These are phyloP conservation scores for Scedosporium aurantiacum DNA, from an alignment of 2,329 filamentous ascomycete species.

Conservation along the genomic window DNA sequence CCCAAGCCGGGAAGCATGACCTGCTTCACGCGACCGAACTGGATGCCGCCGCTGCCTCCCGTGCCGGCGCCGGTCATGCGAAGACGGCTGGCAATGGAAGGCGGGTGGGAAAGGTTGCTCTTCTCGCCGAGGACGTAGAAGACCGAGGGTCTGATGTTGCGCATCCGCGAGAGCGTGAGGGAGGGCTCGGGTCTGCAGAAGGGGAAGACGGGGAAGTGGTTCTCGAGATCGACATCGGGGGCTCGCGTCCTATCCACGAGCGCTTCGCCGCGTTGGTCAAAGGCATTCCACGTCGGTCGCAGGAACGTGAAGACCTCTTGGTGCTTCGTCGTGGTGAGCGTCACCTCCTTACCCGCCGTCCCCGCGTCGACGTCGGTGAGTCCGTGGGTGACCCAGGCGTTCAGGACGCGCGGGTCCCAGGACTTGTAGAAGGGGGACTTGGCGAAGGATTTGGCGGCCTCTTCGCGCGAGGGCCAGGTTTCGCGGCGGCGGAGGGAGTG, in stretches of 20 bases:
- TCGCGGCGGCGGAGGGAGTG: constrained; percentile 66
- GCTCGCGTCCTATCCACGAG: constrained; percentile 28
- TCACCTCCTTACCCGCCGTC: constrained; percentile 40
- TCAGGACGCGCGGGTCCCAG: constrained; percentile 71
- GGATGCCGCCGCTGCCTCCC: constrained; percentile 55
- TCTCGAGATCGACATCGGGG: constrained; percentile 32
- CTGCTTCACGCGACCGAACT: constrained; percentile 55
- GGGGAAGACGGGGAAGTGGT: constrained; percentile 22
- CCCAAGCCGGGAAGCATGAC: constrained; percentile 55
- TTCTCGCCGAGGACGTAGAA: constrained; percentile 58
- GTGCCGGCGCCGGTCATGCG: constrained; percentile 50
- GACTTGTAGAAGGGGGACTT: constrained; percentile 59
- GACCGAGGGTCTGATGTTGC: constrained; percentile 49
- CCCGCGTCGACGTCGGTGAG: constrained; percentile 48
- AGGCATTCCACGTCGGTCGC: constrained; percentile 43
- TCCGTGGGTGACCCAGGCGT: constrained; percentile 61
- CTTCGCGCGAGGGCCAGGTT: constrained; percentile 65
- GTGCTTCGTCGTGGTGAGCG: constrained; percentile 71
- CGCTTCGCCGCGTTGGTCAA: constrained; percentile 23
- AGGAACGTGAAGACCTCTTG: constrained; percentile 73
- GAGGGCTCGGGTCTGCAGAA: constrained; percentile 59
- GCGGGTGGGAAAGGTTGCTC: constrained; percentile 43
- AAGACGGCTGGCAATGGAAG: constrained; percentile 47
- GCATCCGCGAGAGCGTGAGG: constrained; percentile 44
- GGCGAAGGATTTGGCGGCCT: constrained; percentile 55